Base-by-base conservation (phyloP, 768 basidiomycete species). In the Xerocomellus intermedius region DNA sequence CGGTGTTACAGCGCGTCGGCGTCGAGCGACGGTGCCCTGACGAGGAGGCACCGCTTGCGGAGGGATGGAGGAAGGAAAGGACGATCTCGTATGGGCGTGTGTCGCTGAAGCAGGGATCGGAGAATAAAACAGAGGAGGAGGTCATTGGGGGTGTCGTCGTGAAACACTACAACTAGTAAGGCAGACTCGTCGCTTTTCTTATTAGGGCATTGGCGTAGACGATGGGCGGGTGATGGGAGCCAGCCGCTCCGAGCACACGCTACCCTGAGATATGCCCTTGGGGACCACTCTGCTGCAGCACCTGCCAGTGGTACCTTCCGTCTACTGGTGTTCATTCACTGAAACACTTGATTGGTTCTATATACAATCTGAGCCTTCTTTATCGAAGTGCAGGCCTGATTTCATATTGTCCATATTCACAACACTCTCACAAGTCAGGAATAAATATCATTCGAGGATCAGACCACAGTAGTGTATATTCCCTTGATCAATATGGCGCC, bases 81-180 rank as follows among this genome's bases (percentile, higher is more conserved):
- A 80, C 78, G 7, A 67, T 66, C 14, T 75, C 79, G 2, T 84
- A 82, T 61, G 84, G 82, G 1, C 70, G 75, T 53, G 74, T 66
- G 0, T 68, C 74, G 24, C 65, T 83, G 36, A 74, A 72, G 54
- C 67, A 70, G 33, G 65, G 71, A 10, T 65, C 56, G 22, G 76
- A 75, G 35, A 69, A 73, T 1, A 73, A 72, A 3, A 76, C 79
- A 1, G 81, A 85, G 57, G 80, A 82, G 60, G 81, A 84, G 59
- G 56, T 79, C 41, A 72, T 84, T 30, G 75, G 74, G 37, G 82
- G 82, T 0, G 73, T 83, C 1, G 57, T 82, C 5, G 80, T 83
- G 4, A 82, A 79, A 61, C 81, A 83, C 56, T 84, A 81, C 55
- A 83, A 78, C 60, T 84, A 52, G 13, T 12, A 2, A 9, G 5